Conservation (phyloP, 2,329 filamentous ascomycete species). For the Diaporthe longicolla region DNA sequence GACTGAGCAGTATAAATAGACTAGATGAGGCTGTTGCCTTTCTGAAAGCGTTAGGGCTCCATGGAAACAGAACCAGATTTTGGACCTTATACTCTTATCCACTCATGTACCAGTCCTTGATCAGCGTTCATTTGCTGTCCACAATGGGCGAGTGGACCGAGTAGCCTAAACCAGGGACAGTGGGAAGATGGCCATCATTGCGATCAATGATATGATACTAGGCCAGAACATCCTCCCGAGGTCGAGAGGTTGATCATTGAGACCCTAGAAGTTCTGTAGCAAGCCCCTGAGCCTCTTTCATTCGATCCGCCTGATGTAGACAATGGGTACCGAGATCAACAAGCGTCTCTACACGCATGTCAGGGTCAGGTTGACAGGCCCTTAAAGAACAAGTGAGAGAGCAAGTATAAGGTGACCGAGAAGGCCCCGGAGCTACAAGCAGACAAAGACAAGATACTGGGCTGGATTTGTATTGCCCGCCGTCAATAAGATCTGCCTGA, state of each 20-base stretch:
- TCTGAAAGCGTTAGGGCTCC: background rate
- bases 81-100: background rate
- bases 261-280: background rate
- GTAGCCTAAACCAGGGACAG: background rate
- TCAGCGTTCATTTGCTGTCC: too few relatives aligned
- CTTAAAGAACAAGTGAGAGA: background rate
- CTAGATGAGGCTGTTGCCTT: background rate
- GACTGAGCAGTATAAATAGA: background rate
- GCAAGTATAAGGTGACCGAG: background rate
- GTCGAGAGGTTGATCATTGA: background rate
- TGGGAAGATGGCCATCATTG: background rate
- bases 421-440: background rate
- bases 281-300: background rate
- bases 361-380: background rate
- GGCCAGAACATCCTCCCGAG: too few relatives aligned
- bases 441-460: background rate
- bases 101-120: too few relatives aligned
- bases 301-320: slow-evolving; percentile 65
- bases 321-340: slow-evolving; percentile 61
- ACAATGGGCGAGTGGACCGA: too few relatives aligned
- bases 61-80: background rate
- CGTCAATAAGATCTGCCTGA: background rate
- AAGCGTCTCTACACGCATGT: background rate
- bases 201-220: too few relatives aligned
- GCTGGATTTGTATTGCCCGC: background rate